Conservation (phyloP, 2,329 filamentous ascomycete genomes). For the Acarospora socialis region DNA sequence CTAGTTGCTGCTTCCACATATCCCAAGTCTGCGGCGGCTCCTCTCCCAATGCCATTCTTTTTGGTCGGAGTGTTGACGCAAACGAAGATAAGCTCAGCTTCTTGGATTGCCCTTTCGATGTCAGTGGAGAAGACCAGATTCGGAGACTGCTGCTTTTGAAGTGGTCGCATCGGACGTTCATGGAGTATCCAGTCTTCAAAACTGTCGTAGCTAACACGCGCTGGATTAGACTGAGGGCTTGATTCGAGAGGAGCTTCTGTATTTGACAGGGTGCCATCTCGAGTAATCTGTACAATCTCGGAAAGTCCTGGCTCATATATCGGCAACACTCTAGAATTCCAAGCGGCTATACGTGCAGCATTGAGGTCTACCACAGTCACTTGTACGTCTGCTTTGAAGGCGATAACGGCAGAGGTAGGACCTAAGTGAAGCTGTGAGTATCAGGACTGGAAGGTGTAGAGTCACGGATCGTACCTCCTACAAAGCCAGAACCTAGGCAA, state of each 20-base stretch:
- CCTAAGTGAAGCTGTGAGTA: no score
- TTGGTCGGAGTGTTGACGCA: slow-evolving; percentile 73
- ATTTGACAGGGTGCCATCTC: slow-evolving; percentile 45
- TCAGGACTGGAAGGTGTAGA: no score
- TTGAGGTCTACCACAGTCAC: slow-evolving; percentile 66
- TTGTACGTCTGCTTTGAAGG: slow-evolving; percentile 51
- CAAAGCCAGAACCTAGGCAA: slow-evolving; percentile 12
- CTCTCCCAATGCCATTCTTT: slow-evolving; percentile 52
- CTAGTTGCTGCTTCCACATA: slow-evolving; percentile 56
- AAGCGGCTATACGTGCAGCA: slow-evolving; percentile 49
- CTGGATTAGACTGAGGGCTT: slow-evolving; percentile 8
- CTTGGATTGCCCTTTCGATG: slow-evolving; percentile 44
- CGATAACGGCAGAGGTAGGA: slow-evolving; percentile 61
- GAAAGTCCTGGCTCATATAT: slow-evolving; percentile 62
- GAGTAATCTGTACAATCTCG: slow-evolving; percentile 51
- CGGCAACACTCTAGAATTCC: slow-evolving; percentile 60
- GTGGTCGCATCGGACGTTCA: slow-evolving; percentile 30
- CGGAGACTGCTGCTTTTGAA: no score
- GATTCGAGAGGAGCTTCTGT: no score
- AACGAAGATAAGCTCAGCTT: slow-evolving; percentile 61
- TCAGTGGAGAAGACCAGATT: slow-evolving; percentile 66
- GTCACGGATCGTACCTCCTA: no score
- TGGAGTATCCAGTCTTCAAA: slow-evolving; percentile 14
- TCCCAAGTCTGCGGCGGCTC: slow-evolving; percentile 57
- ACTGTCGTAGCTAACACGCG: slow-evolving; percentile 11